phyloP scores from a whole-genome alignment of 345 rosid genomes.

The Acer saccharum region DNA sequence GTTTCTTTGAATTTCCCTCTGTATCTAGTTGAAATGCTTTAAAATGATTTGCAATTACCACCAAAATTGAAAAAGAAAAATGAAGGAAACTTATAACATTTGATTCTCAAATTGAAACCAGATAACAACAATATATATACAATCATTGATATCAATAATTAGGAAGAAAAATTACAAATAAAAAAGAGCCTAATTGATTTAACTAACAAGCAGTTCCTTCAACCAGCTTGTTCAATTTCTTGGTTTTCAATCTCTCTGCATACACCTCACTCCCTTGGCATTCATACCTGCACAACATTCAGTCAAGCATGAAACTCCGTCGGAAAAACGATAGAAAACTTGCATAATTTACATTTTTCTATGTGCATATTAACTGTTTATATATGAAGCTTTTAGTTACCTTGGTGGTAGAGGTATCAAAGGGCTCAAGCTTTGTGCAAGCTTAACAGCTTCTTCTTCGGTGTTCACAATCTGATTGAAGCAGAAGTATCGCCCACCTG shows the following conservation, averaged over 20 bases:
- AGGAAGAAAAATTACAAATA: neutral
- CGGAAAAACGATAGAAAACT: neutral
- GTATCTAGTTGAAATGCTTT: too few relatives aligned
- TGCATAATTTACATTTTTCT: neutral
- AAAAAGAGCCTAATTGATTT: neutral
- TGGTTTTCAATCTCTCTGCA: slow-evolving; percentile 68
- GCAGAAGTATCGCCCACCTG: slow-evolving; percentile 81
- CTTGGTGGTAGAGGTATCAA: slow-evolving; percentile 63
- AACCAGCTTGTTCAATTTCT: slow-evolving; percentile 65
- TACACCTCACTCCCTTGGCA: slow-evolving; percentile 51
- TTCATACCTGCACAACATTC: slow-evolving; percentile 49
- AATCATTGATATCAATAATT: neutral
- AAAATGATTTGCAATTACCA: neutral
- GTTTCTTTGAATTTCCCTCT: too few relatives aligned
- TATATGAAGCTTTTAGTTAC: slow-evolving; percentile 25
- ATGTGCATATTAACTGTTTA: neutral
- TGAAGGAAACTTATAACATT: neutral
- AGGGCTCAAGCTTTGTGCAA: slow-evolving; percentile 64
- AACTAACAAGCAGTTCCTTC: slow-evolving; percentile 54
- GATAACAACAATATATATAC: neutral
- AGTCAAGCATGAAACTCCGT: neutral
- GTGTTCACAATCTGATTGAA: slow-evolving; percentile 68
- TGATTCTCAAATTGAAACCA: neutral
- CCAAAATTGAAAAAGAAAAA: neutral
- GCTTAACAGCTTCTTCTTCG: slow-evolving; percentile 59